Evolutionary conservation across 2,329 filamentous ascomycete species (phyloP), one percentile per base, ranked within the genome.

Genomic region (Parascedosporium putredinis): DNA sequence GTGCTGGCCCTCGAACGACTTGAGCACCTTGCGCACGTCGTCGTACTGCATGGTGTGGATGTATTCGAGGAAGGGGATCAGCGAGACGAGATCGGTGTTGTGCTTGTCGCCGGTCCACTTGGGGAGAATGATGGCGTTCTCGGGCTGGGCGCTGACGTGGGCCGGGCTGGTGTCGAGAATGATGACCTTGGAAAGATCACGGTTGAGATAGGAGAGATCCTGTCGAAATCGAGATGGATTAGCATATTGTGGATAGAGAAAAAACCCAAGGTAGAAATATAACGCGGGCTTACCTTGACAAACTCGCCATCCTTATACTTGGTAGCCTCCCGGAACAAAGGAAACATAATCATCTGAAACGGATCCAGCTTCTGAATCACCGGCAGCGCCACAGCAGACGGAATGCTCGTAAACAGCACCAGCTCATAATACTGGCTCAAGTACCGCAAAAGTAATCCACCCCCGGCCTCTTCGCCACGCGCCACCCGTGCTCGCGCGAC

Each of bases 41-140:
- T 82, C 75, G 58, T 88, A 87, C 56, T 89, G 85, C 86, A 97
- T 95, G 18, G 89, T 93, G 56, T 89, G 88, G 56, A 98, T 81
- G 67, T 96, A 97, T 70, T 98, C 93, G 54, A 98, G 82, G 80
- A 98, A 96, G 10, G 93, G 93, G 52, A 98, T 95, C 45, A 96
- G 73, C 3, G 83, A 79, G 20, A 98, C 86, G 9, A 98, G 83
- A 44, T 88, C 87, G 62, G 83, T 88, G 66, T 98, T 91, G 58
- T 83, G 79, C 44, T 82, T 68, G 56, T 94, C 78, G 29, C 93
- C 93, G 50, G 76, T 86, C 93, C 93, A 98, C 59, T 90, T 89
- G 25, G 88, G 81, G 25, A 98, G 73, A 44, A 97, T 72, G 57
- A 98, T 93, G 56, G 93, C 88, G 67, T 98, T 98, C 60, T 95